Conservation (phyloP, 2,329 filamentous ascomycete genomes). For the Fusarium beomiforme region DNA sequence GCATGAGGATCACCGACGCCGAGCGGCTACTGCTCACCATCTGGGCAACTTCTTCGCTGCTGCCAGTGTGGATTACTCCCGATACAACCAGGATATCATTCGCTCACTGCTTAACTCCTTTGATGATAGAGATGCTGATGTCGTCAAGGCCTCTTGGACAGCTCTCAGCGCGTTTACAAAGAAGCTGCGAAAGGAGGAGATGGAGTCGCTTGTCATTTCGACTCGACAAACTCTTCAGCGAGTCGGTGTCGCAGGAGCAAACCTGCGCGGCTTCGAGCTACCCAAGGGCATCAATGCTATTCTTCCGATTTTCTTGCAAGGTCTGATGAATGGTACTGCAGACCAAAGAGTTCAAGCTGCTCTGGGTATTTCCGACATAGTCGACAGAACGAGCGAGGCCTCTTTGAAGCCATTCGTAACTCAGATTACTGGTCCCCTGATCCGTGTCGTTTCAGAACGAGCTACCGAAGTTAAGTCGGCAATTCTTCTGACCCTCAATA, state of each 20-base stretch:
- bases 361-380: slow-evolving; percentile 92
- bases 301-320: slow-evolving; percentile 95
- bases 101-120: slow-evolving; percentile 91
- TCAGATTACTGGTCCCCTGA: slow-evolving; percentile 95
- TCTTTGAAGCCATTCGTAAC: slow-evolving; percentile 95
- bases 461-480: slow-evolving; percentile 96
- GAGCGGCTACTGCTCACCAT: slow-evolving; percentile 80
- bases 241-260: slow-evolving; percentile 85
- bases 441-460: slow-evolving; percentile 95
- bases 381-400: slow-evolving; percentile 89
- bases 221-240: slow-evolving; percentile 87
- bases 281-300: slow-evolving; percentile 98
- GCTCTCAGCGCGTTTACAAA: slow-evolving; percentile 90
- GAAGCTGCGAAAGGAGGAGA: slow-evolving; percentile 93
- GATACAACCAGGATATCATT: slow-evolving; percentile 96
- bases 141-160: slow-evolving; percentile 90
- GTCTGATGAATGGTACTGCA: slow-evolving; percentile 93
- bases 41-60: slow-evolving; percentile 86
- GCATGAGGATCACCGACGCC: slow-evolving; percentile 88
- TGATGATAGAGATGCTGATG: slow-evolving; percentile 82
- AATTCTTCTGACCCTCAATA: slow-evolving; percentile 93
- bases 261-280: slow-evolving; percentile 87
- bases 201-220: slow-evolving; percentile 90
- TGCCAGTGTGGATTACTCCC: slow-evolving; percentile 86
- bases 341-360: slow-evolving; percentile 94